Evolutionary conservation across 306 rosid species (phyloP).

Genomic region (Sphenostylis stenocarpa): DNA sequence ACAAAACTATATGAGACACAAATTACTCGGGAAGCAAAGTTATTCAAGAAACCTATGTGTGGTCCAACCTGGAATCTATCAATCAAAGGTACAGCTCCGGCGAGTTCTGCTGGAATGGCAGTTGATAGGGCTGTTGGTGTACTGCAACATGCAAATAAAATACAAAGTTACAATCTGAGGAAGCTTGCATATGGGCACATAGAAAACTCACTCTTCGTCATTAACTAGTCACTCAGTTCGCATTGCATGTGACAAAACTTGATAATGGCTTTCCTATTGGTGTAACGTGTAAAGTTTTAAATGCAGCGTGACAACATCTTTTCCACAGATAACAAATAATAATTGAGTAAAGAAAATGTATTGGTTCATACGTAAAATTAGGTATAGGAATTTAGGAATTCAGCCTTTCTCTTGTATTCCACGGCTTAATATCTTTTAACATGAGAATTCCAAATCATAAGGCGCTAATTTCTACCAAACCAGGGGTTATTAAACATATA

Average conservation of each 20-base stretch:
- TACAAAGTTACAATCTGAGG: background rate
- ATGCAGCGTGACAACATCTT: background rate
- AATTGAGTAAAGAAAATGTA: background rate
- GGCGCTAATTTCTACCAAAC: background rate
- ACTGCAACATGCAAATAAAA: constrained; percentile 42
- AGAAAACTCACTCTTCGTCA: background rate
- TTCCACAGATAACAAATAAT: background rate
- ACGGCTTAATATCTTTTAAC: background rate
- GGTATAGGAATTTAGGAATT: background rate
- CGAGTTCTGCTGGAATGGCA: constrained; percentile 81
- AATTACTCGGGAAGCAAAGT: background rate
- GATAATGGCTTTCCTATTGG: background rate
- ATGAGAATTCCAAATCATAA: background rate
- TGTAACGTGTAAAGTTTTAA: background rate
- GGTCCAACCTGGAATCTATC: constrained; percentile 75
- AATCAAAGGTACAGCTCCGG: constrained; percentile 86
- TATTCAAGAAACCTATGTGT: background rate
- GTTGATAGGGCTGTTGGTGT: constrained; percentile 72
- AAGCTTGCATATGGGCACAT: background rate
- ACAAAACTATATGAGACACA: constrained; percentile 18
- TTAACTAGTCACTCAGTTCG: background rate
- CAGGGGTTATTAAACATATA: background rate
- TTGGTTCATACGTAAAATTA: background rate
- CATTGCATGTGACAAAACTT: background rate
- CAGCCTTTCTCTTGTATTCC: background rate